Evolutionary conservation across 1,139 yeast species (phyloP).

Genomic region (Zygoascus meyerae): DNA sequence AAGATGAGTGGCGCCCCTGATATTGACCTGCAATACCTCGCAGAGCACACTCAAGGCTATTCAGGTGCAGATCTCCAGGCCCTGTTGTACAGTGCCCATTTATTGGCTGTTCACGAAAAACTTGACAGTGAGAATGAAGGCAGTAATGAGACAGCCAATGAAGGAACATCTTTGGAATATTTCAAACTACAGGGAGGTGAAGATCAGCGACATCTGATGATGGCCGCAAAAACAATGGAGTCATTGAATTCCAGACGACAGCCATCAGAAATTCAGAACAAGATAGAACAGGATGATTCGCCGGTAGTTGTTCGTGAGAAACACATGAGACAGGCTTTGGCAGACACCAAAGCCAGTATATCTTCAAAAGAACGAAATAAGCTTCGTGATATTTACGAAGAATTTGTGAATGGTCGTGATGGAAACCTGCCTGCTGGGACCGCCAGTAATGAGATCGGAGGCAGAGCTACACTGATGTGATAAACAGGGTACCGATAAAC

Average conservation of each 20-base stretch:
- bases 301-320: conserved; percentile 41
- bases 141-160: conserved; percentile 23
- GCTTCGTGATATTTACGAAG: conserved; percentile 57
- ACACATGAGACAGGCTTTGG: conserved; percentile 60
- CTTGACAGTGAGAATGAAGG: conserved; percentile 40
- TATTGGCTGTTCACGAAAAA: conserved; percentile 80
- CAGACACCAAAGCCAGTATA: conserved; percentile 82
- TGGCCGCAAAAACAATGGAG: conserved; percentile 45
- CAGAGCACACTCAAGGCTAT: conserved; percentile 62
- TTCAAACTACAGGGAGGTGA: conserved; percentile 37
- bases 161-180: conserved; percentile 28
- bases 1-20: conserved; percentile 37
- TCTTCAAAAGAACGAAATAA: conserved; percentile 65
- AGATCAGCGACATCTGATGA: conserved; percentile 38
- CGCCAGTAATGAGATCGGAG: conserved; percentile 80
- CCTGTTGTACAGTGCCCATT: conserved; percentile 81
- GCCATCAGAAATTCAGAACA: background rate
- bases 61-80: conserved; percentile 98
- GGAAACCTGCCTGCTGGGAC: conserved; percentile 89
- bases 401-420: conserved; percentile 73
- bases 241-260: conserved; percentile 24
- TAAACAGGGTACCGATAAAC: no score
- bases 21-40: conserved; percentile 52
- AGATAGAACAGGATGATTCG: background rate
- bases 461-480: conserved; percentile 68